Conservation (phyloP, 2,329 filamentous ascomycete genomes). For the Metarhizium sp. region DNA sequence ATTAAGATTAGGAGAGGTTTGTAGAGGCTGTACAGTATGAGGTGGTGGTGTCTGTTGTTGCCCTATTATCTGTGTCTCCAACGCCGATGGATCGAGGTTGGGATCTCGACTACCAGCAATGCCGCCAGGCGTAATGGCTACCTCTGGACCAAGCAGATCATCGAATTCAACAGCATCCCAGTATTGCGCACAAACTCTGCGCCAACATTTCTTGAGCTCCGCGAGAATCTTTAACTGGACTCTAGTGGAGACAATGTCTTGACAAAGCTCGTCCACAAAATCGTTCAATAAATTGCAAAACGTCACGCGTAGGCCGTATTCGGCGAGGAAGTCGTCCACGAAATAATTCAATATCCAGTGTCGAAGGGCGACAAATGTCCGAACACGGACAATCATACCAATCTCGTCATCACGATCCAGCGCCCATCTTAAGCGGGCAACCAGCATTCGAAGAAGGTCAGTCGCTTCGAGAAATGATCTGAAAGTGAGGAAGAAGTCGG, state of each 20-base stretch:
- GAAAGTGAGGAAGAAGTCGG: conserved; percentile 96
- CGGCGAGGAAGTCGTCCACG: conserved; percentile 79
- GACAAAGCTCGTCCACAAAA: conserved; percentile 46
- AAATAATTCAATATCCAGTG: conserved; percentile 99
- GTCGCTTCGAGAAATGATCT: conserved; percentile 72
- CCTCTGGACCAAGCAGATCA: conserved; percentile 50
- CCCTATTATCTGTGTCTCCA: conserved; percentile 32
- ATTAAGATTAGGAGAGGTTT: conserved; percentile 20
- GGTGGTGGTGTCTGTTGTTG: conserved; percentile 20
- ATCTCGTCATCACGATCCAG: conserved; percentile 70
- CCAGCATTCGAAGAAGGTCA: conserved; percentile 72
- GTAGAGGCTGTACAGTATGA: neutral
- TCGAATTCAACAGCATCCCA: conserved; percentile 72
- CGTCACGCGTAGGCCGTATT: conserved; percentile 60
- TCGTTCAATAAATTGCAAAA: conserved; percentile 79
- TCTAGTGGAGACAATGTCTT: conserved; percentile 34
- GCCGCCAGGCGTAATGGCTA: conserved; percentile 69
- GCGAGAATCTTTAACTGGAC: conserved; percentile 74
- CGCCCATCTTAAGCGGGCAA: conserved; percentile 82
- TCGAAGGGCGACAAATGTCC: conserved; percentile 87
- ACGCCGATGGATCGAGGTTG: conserved; percentile 43
- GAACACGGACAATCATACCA: conserved; percentile 87
- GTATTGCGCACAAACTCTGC: conserved; percentile 77
- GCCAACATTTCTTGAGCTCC: conserved; percentile 96
- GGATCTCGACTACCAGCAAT: conserved; percentile 52